Conservation (phyloP, 2,329 filamentous ascomycete genomes). For the Phialophora tarda region DNA sequence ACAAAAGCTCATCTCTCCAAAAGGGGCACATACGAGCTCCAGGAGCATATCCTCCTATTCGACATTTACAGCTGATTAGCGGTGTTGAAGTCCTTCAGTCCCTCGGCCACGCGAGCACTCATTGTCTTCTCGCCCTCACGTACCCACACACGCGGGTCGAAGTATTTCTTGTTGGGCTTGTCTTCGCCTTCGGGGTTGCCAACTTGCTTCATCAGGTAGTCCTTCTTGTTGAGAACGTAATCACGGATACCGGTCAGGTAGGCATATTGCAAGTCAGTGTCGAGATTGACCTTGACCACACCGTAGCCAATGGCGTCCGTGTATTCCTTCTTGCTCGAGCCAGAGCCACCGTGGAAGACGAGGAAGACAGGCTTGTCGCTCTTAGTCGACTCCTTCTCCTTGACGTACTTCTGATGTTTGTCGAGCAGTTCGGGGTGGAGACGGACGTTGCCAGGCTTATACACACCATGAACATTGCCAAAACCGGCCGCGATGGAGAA, state of each 20-base stretch:
- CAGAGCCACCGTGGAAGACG: conserved; percentile 98
- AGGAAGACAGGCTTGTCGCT: conserved; percentile 96
- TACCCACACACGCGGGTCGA: conserved; percentile 91
- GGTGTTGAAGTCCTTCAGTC: conserved; percentile 90
- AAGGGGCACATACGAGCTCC: conserved; percentile 1
- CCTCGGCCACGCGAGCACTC: conserved; percentile 77
- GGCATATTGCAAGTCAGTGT: conserved; percentile 96
- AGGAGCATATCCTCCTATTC: not conserved
- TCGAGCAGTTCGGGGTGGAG: conserved; percentile 92
- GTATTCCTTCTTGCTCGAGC: conserved; percentile 90
- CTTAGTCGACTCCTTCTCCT: conserved; percentile 73
- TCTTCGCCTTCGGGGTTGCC: conserved; percentile 95
- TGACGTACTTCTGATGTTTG: conserved; percentile 94
- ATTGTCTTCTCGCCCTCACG: conserved; percentile 94
- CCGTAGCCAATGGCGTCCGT: conserved; percentile 85
- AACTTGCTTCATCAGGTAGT: conserved; percentile 84
- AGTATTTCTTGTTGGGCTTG: conserved; percentile 99
- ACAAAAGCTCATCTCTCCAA: conserved; percentile 21
- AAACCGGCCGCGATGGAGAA: conserved; percentile 98
- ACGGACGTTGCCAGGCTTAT: conserved; percentile 97
- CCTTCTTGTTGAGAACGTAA: conserved; percentile 92
- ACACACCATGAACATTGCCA: conserved; percentile 98
- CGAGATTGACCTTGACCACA: conserved; percentile 99
- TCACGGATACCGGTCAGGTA: conserved; percentile 93
- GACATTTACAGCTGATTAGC: conserved; percentile 71